A percentile compares a stretch with the other conserved stretches of the same genome.
Evolutionary conservation across 2,329 filamentous ascomycete species (phyloP).

Genomic region (Gnomoniopsis smithogilvyi): DNA sequence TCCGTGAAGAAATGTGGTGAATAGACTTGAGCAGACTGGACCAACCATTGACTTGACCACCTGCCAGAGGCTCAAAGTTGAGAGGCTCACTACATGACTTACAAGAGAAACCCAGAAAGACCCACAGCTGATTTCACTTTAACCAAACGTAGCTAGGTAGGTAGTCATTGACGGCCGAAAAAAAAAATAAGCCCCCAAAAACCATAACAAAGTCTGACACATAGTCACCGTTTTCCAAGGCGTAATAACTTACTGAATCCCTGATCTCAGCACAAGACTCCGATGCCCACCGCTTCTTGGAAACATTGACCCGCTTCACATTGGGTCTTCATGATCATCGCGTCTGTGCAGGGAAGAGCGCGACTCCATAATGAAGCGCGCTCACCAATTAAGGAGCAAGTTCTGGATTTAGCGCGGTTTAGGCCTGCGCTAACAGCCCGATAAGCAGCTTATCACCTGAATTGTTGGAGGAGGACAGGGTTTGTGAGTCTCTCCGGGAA

Average conservation of each 20-base stretch:
- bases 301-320: background rate
- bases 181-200: no score
- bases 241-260: background rate
- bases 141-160: background rate
- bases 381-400: slow-evolving; percentile 2
- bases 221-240: no score
- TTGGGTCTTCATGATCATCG: background rate
- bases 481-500: background rate
- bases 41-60: no score
- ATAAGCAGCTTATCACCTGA: slow-evolving; percentile 3
- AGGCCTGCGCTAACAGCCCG: background rate
- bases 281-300: background rate
- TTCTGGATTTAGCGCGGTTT: background rate
- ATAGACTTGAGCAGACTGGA: no score
- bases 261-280: background rate
- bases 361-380: slow-evolving; percentile 20
- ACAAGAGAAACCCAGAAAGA: no score
- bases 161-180: no score
- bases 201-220: no score
- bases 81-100: no score
- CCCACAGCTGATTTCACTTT: background rate
- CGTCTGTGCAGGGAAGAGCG: background rate
- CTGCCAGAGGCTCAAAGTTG: no score
- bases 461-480: background rate
- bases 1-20: no score